These are phyloP conservation scores for Boletus edulis DNA, from an alignment of 768 basidiomycete genomes.

Conservation along the genomic window DNA sequence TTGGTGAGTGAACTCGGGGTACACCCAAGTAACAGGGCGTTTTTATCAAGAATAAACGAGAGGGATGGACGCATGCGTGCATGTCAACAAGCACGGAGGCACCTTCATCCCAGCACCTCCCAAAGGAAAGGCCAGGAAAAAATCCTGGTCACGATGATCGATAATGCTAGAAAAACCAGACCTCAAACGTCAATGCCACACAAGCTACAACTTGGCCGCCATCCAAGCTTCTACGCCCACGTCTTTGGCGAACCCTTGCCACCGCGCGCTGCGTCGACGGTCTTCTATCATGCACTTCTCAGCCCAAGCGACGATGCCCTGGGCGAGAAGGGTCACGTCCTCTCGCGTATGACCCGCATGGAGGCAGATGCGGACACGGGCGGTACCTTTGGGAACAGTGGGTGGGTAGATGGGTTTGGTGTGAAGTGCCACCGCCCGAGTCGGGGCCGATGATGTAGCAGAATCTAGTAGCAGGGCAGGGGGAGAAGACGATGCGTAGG, in stretches of 20 bases:
- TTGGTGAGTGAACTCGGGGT: too few species aligned
- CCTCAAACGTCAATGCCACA: too few species aligned
- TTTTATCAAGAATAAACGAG: too few species aligned
- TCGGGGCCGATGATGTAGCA: not conserved
- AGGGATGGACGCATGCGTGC: too few species aligned
- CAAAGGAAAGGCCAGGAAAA: too few species aligned
- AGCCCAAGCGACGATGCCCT: conserved; percentile 38
- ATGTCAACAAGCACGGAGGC: too few species aligned
- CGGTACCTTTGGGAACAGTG: conserved; percentile 83
- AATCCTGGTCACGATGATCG: too few species aligned
- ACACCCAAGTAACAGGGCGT: too few species aligned
- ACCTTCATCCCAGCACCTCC: too few species aligned
- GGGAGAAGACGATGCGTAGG: too few species aligned
- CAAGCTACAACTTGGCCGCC: conserved; percentile 25
- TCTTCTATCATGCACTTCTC: conserved; percentile 13
- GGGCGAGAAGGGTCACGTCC: conserved; percentile 60
- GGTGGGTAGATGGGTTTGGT: conserved; percentile 82
- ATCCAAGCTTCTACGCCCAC: conserved; percentile 26
- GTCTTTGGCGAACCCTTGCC: conserved; percentile 14
- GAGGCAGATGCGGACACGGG: conserved; percentile 72
- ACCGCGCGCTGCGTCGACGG: not conserved
- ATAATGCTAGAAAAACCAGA: too few species aligned
- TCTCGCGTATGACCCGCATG: conserved; percentile 52
- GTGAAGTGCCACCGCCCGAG: conserved; percentile 45
- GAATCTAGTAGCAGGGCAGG: not conserved